Base-by-base conservation (phyloP, 345 rosid genomes). In the Rhizophora mangle region DNA sequence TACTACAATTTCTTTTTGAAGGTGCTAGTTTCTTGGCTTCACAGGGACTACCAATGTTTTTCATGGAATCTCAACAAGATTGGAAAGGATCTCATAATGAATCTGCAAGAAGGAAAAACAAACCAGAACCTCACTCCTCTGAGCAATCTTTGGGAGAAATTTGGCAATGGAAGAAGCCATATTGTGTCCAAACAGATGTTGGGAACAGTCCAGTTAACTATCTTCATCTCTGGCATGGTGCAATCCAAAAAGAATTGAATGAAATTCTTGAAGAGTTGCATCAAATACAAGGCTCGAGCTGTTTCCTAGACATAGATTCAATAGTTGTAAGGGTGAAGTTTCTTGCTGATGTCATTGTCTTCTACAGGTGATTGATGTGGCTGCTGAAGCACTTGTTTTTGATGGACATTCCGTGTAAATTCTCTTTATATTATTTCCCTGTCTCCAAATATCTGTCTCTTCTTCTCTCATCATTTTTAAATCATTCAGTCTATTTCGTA, bases 21-120 rank as follows among this genome's bases (percentile, higher is more conserved):
- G 96, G 90, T 92, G 57, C 18, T 86, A 53, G 63, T 78, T 68
- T 87, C 86, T 70, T 89, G 89, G 87, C 72, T 86, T 55, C 59
- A 13, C 54, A 82, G 67, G 55, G 61, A 68, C 31, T 71, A 64
- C 70, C 80, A 56, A 63, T 61, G 83, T 18, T 49, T 68, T 68
- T 80, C 61, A 22, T 43, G 43, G 80, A 65, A 52, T 59, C 69
- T 64, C 51, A 56, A 59, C 47, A 77, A 72, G 43, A 73, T 58
- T 58, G 61, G 59, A 56, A 77, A 63, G 68, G 62, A 64, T 63
- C 64, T 59, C 75, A 58, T 62, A 74, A 81, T 64, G 79, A 54
- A 49, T 43, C 69, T 60, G 66, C 24, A 68, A 72, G 39, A 66
- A 73, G 71, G 76, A 65, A 72, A 60, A 78, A 63, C 56, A 56